A percentile compares a stretch with the other conserved stretches of the same genome.
These are phyloP conservation scores for Tetrapisispora nanseiensis DNA, from an alignment of 805 yeast genomes.

Conservation along the genomic window DNA sequence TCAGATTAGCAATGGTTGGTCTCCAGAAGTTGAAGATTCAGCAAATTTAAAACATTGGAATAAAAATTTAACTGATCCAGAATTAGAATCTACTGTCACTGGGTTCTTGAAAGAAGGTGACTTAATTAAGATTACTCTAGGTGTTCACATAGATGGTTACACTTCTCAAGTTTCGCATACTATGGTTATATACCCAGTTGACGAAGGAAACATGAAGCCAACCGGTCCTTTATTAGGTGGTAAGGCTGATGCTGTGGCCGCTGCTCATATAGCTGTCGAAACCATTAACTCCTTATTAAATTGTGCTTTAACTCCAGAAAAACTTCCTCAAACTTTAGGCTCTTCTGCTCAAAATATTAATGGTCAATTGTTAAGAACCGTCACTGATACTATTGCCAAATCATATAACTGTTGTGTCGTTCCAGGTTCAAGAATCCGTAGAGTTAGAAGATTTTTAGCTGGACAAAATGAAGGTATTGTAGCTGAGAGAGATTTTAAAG, in stretches of 20 bases:
- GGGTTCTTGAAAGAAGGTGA: constrained; percentile 54
- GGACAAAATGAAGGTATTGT: constrained; percentile 92
- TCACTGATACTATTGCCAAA: constrained; percentile 83
- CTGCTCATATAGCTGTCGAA: constrained; percentile 82
- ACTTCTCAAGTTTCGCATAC: constrained; percentile 84
- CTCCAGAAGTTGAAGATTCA: constrained; percentile 73
- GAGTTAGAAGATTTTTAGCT: constrained; percentile 85
- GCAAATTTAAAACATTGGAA: constrained; percentile 30
- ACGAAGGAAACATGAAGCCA: constrained; percentile 38
- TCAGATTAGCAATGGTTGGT: constrained; percentile 65
- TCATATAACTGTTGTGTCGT: constrained; percentile 75
- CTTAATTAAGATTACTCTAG: constrained; percentile 72
- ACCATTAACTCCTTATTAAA: constrained; percentile 73
- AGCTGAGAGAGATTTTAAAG: constrained; percentile 86
- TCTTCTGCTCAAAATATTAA: constrained; percentile 35
- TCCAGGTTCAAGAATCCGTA: constrained; percentile 88
- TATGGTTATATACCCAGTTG: constrained; percentile 68
- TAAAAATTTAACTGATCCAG: constrained; percentile 12
- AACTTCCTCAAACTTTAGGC: constrained; percentile 47
- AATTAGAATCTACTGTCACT: constrained; percentile 16
- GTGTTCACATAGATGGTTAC: constrained; percentile 93
- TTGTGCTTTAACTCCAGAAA: constrained; percentile 64
- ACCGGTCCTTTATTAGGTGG: constrained; percentile 74
- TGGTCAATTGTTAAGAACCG: constrained; percentile 58
- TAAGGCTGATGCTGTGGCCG: constrained; percentile 83